Base-by-base conservation (phyloP, 306 rosid species). In the Cicer chorassanicum region DNA sequence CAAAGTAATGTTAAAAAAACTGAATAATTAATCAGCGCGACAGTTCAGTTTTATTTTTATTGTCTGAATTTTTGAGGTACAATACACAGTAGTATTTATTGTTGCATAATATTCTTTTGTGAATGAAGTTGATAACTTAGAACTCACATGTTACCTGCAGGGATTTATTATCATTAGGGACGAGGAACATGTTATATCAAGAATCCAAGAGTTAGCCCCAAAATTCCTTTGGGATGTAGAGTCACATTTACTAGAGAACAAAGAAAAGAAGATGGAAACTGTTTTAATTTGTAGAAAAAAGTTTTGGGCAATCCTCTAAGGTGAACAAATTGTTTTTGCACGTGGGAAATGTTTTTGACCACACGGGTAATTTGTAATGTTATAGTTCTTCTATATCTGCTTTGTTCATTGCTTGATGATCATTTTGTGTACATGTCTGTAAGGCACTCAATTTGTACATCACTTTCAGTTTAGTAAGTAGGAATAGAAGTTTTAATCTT, bases 141-240 rank as follows among this genome's bases (percentile, higher is more conserved):
- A 46, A 7, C 40, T 41, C 14, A 19, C 43, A 14, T 67, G 11
- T 39, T 21, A 61, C 51, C 41, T 82, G 80, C 89, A 94, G 97
- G 98, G 98, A 43, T 84, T 77, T 81, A 79, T 91, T 21, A 90
- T 94, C 65, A 85, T 94, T 21, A 86, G 99, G 85, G 99, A 92
- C 4, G 92, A 82, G 16, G 82, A 87, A 38, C 51, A 82, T 6
- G 67, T 90, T 48, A 41, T 82, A 9, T 76, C 97, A 64, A 88
- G 88, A 87, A 85, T 91, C 82, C 76, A 68, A 78, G 89, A 80
- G 62, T 6, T 90, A 8, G 96, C 95, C 70, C 84, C 93, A 40
- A 82, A 88, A 59, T 85, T 86, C 87, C 55, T 92, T 55, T 94
- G 97, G 99, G 92, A 90, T 24, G 88, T 87, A 63, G 88, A 89